Evolutionary conservation across 2,329 filamentous ascomycete species (phyloP), one percentile per base, ranked within the genome.

Genomic region (Pseudomassariella vexata): DNA sequence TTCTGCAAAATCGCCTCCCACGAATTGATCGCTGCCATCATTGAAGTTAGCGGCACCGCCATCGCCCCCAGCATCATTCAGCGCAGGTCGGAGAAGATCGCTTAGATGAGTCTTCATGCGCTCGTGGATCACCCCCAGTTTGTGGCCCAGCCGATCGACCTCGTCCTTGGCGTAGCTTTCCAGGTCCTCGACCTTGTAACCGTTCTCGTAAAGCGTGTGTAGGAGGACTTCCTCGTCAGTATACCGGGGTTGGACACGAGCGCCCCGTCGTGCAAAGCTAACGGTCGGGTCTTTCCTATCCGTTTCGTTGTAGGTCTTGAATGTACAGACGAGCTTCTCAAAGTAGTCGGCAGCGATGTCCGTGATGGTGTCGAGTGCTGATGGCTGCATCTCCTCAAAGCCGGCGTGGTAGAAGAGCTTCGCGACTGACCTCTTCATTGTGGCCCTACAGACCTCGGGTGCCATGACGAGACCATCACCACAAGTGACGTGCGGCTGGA

Each of bases 381-480:
- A 94, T 10, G 92, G 92, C 53, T 98, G 92, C 41, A 94, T 85
- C 54, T 98, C 92, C 59, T 98, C 92, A 44, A 96, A 98, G 1
- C 92, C 92, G 24, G 88, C 85, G 53, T 95, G 87, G 52, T 95
- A 98, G 49, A 95, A 90, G 27, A 98, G 79, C 59, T 96, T 94
- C 36, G 84, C 89, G 12, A 96, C 84, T 9, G 89, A 92, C 36
- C 92, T 81, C 57, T 94, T 88, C 45, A 98, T 61, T 2, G 89
- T 86, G 31, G 85, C 79, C 45, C 86, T 81, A 55, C 85, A 94
- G 19, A 87, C 76, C 57, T 83, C 82, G 8, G 83, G 76, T 10
- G 86, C 82, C 72, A 96, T 90, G 22, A 95, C 76, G 7, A 92
- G 83, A 1, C 90, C 87, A 38, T 90, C 80, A 46, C 94, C 89